phyloP scores from a whole-genome alignment of 768 basidiomycete species.

The Leccinum broughii region DNA sequence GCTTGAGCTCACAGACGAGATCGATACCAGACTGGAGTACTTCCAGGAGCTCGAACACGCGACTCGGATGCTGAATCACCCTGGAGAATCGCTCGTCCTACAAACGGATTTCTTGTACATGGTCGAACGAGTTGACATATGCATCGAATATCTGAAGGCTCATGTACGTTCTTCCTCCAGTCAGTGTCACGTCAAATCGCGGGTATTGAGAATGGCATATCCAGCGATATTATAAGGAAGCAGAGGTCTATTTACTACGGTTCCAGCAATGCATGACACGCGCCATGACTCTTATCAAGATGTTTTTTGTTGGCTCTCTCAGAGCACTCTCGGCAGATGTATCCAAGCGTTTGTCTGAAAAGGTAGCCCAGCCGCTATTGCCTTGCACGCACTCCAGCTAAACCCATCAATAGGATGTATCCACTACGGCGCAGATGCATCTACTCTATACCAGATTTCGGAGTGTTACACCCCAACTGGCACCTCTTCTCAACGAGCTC shows the following conservation, averaged over 20 bases:
- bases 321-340: slow-evolving; percentile 79
- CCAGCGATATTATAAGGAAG: slow-evolving; percentile 88
- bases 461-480: slow-evolving; percentile 66
- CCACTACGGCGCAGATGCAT: slow-evolving; percentile 76
- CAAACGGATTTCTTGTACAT: slow-evolving; percentile 92
- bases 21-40: slow-evolving; percentile 80
- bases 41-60: slow-evolving; percentile 94
- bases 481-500: slow-evolving; percentile 81
- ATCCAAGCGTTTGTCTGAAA: slow-evolving; percentile 70
- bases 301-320: slow-evolving; percentile 90
- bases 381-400: background rate
- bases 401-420: slow-evolving; percentile 57
- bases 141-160: slow-evolving; percentile 83
- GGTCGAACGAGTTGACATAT: slow-evolving; percentile 94
- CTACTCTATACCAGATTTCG: slow-evolving; percentile 89
- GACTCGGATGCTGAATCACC: slow-evolving; percentile 91
- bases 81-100: slow-evolving; percentile 88
- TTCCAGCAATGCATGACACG: slow-evolving; percentile 99
- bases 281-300: slow-evolving; percentile 97
- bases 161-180: slow-evolving; percentile 58
- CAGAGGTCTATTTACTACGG: slow-evolving; percentile 91
- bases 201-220: slow-evolving; percentile 4
- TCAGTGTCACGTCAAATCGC: background rate
- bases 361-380: slow-evolving; percentile 42
- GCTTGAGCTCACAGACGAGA: slow-evolving; percentile 78